Evolutionary conservation across 2,329 filamentous ascomycete species (phyloP).

Genomic region (Beauveria pseudobassiana): DNA sequence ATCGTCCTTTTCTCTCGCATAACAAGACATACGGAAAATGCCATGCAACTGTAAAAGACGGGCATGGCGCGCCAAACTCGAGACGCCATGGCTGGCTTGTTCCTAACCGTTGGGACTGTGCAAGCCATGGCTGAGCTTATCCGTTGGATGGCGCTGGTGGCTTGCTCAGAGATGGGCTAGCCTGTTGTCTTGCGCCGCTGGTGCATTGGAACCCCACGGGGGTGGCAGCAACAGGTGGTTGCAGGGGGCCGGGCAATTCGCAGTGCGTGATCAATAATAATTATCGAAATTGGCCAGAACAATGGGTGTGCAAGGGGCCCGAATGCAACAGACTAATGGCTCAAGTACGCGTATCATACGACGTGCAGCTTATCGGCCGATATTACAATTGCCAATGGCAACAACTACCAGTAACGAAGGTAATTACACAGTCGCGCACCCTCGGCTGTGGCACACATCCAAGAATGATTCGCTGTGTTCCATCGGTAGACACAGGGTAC

Average conservation of each 20-base stretch:
- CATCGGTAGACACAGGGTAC: neutral
- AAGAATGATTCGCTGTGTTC: neutral
- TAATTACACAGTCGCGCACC: neutral
- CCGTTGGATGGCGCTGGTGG: slow-evolving; percentile 10
- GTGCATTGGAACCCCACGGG: slow-evolving; percentile 8
- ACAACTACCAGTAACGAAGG: neutral
- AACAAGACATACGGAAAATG: neutral
- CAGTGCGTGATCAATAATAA: neutral
- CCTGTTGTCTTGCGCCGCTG: neutral
- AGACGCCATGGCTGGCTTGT: slow-evolving; percentile 7
- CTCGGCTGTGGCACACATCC: neutral
- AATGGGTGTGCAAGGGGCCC: neutral
- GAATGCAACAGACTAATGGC: neutral
- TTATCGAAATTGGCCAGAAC: neutral
- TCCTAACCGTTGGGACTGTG: slow-evolving; percentile 7
- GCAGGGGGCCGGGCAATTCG: slow-evolving; percentile 3
- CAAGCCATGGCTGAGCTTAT: slow-evolving; percentile 13
- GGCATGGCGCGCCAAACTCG: slow-evolving; percentile 1
- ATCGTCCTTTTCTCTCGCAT: neutral
- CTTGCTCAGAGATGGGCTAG: slow-evolving; percentile 6
- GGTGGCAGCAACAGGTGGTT: slow-evolving; percentile 1
- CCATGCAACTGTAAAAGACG: neutral
- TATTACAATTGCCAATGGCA: neutral
- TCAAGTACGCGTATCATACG: neutral
- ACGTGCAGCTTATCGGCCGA: neutral